Percentiles rank a stretch among this genome's conserved stretches.
phyloP scores from a whole-genome alignment of 1,284 basidiomycete genomes.

The Gymnopus androsaceus region DNA sequence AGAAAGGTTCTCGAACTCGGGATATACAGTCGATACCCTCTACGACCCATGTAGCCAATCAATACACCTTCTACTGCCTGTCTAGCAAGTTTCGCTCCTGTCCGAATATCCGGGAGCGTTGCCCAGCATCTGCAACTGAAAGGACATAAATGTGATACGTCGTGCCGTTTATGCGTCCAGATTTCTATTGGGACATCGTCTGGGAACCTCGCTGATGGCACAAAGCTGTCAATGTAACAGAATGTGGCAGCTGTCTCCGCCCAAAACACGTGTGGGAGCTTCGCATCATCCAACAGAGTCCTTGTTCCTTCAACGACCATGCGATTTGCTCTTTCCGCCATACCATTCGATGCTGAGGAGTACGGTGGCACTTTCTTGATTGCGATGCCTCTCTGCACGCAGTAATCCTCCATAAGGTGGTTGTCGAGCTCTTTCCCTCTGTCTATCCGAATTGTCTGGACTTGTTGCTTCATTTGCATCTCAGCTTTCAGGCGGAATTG shows the following conservation, averaged over 20 bases:
- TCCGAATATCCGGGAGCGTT: background rate
- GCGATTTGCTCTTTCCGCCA: slow-evolving; percentile 16
- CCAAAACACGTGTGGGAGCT: background rate
- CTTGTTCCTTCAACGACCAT: slow-evolving; percentile 2
- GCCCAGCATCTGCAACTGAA: background rate
- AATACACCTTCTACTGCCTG: background rate
- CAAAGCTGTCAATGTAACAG: slow-evolving; percentile 4
- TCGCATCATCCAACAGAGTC: background rate
- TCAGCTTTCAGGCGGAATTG: background rate
- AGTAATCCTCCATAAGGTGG: background rate
- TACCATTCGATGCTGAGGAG: slow-evolving; percentile 18
- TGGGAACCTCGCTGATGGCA: background rate
- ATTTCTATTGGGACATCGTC: background rate
- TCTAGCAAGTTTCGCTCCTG: background rate
- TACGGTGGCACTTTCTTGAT: slow-evolving; percentile 11
- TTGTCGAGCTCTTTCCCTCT: slow-evolving; percentile 11
- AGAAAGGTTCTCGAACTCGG: no score
- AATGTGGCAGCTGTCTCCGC: background rate
- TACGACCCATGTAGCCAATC: no score
- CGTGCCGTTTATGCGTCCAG: background rate
- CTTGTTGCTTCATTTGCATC: slow-evolving; percentile 7
- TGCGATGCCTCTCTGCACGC: slow-evolving; percentile 1
- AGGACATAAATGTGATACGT: slow-evolving; percentile 7
- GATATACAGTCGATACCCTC: no score
- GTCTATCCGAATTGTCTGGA: slow-evolving; percentile 25